Evolutionary conservation across 768 basidiomycete species (phyloP), one percentile per base, ranked within the genome.

Genomic region (Dacryopinax primogenitus): DNA sequence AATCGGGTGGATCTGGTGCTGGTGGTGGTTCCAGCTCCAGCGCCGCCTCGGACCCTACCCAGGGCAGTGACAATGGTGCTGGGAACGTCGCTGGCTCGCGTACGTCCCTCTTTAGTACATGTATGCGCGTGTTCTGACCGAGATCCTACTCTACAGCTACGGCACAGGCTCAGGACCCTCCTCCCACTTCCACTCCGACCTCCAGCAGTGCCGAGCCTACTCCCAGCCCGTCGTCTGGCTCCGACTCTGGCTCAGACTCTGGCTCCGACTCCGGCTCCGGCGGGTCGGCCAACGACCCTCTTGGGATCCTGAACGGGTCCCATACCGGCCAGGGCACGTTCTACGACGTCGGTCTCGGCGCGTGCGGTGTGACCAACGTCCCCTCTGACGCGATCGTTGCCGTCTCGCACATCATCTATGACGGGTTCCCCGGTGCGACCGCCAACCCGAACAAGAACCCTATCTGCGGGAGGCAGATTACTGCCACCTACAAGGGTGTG

Each of bases 381-480:
- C 0, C 81, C 82, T 69, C 67, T 7, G 79, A 87, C 64, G 70
- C 73, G 70, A 84, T 87, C 68, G 83, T 77, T 65, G 86, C 86
- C 9, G 82, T 83, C 45, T 84, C 85, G 13, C 70, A 78, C 72
- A 86, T 88, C 71, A 68, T 3, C 21, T 86, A 76, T 77, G 84
- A 84, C 47, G 81, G 78, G 11, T 86, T 83, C 72, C 63, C 74
- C 18, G 80, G 81, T 28, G 77, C 62, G 4, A 66, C 58, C 1
- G n/a, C 41, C 4, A 83, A 92, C 77, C 86, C 89, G 30, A 92
- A 91, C 74, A 70, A 68, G 64, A 90, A 92, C 77, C 88, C 90
- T 34, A 73, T 92, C 64, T 92, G 90, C 72, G 76, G 76, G 69
- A 78, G 74, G 70, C 68, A 75, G 64, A 75, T 87, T 64, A 69